A percentile compares a stretch with the other conserved stretches of the same genome.
Conservation (phyloP, 805 yeast species). For the Candida anglica region DNA sequence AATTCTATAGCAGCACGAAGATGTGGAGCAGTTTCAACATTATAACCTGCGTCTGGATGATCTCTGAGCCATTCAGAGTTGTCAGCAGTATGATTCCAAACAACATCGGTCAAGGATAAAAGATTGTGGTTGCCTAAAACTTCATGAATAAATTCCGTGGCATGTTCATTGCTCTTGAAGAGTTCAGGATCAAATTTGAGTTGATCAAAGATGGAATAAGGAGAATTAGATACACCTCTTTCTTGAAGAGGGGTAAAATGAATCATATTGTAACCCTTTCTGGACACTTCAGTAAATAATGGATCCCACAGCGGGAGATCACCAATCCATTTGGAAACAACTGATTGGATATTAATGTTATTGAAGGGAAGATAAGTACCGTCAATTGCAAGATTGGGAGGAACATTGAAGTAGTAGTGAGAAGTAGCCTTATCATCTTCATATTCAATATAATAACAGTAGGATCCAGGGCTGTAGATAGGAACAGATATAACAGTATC, state of each 20-base stretch:
- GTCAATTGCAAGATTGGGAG: conserved; percentile 64
- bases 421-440: conserved; percentile 45
- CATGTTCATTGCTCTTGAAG: conserved; percentile 55
- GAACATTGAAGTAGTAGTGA: conserved; percentile 70
- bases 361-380: conserved; percentile 64
- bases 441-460: conserved; percentile 67
- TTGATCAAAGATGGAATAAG: conserved; percentile 89
- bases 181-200: conserved; percentile 64
- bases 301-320: conserved; percentile 56
- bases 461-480: conserved; percentile 74
- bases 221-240: conserved; percentile 88
- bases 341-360: conserved; percentile 75
- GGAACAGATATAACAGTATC: conserved; percentile 61
- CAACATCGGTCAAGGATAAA: conserved; percentile 84
- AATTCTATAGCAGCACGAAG: conserved; percentile 78
- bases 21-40: conserved; percentile 85
- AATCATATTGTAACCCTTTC: conserved; percentile 89
- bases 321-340: conserved; percentile 92
- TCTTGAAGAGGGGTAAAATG: conserved; percentile 93
- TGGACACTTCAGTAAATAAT: conserved; percentile 55
- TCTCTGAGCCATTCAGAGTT: conserved; percentile 82
- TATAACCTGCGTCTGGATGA: conserved; percentile 90
- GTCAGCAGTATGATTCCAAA: conserved; percentile 91
- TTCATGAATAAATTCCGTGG: conserved; percentile 43
- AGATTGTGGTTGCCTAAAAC: conserved; percentile 56